Evolutionary conservation across 108 stramenopile species (phyloP).

Genomic region (Conticribra weissflogii): DNA sequence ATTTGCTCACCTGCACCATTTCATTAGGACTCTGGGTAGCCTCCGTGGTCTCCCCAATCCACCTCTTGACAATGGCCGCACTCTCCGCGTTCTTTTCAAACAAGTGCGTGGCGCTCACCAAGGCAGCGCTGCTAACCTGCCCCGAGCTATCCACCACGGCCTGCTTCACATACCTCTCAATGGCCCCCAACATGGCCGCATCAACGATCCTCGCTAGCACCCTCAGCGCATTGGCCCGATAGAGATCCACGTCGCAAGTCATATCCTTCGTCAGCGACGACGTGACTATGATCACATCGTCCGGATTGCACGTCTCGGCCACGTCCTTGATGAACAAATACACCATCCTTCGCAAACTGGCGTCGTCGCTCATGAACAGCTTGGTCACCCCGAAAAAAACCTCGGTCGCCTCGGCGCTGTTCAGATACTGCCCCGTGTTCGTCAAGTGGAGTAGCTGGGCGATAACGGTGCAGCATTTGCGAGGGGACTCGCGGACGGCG

Average conservation of each 20-base stretch:
- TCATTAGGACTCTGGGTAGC: constrained; percentile 90
- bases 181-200: constrained; percentile 97
- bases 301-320: constrained; percentile 96
- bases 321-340: constrained; percentile 99
- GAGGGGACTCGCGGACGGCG: constrained; percentile 94
- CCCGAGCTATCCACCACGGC: constrained; percentile 97
- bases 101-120: constrained; percentile 89
- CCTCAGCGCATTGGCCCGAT: constrained; percentile 98
- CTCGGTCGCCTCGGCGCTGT: constrained; percentile 84
- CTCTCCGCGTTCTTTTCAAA: constrained; percentile 75
- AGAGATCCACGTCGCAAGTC: constrained; percentile 97
- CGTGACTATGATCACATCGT: constrained; percentile 99
- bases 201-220: constrained; percentile 98
- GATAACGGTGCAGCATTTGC: constrained; percentile 98
- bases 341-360: constrained; percentile 84
- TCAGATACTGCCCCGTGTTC: constrained; percentile 85
- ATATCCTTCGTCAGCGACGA: constrained; percentile 98
- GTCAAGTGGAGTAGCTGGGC: constrained; percentile 94
- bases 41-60: constrained; percentile 96
- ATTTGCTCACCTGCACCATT: constrained; percentile 90
- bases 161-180: constrained; percentile 99
- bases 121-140: constrained; percentile 94
- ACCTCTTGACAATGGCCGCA: constrained; percentile 86
- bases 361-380: constrained; percentile 97
- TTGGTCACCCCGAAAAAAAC: constrained; percentile 99